Base-by-base conservation (phyloP, 192 early-diverging fungal genomes). In the Podila epicladia region DNA sequence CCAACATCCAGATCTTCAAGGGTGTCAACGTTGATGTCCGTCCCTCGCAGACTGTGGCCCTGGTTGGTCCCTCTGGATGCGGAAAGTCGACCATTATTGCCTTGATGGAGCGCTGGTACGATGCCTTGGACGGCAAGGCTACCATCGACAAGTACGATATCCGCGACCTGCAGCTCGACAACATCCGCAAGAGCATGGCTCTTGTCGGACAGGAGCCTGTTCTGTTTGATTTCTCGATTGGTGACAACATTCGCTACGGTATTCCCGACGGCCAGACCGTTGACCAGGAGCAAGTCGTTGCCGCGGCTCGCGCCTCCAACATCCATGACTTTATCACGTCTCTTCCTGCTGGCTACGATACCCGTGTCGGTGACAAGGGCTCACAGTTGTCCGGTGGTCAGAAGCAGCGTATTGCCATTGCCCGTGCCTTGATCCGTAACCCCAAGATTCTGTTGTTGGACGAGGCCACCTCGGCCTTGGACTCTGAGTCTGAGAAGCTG, bases 391-490 rank as follows among this genome's bases (percentile, higher is more conserved):
- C 88, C 12, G 92, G 91, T 41, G 91, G 92, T 29, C 92, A 93
- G 69, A 89, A 88, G 72, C 91, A 92, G 75, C 86, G 92, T 49
- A 89, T 93, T 69, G 91, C 91, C 3, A 93, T 93, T 78, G 92
- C 92, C 9, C 89, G 92, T 69, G 92, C 92, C 2, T 72, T 93
- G 60, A 76, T 93, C 24, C 85, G 89, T 38, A 82, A 91, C 75
- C 92, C 92, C 33, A 79, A 85, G 72, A 87, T 96, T 63, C 75
- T 96, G 75, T 71, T 96, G 58, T 74, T 97, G 17, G 95, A 97
- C 69, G 95, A 97, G 83, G 95, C 95, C 0, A 95, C 95, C 0
- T 90, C 89, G 9, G 94, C 95, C 0, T 75, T 97, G 37, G 95
- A 97, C 71, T 93, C 93, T 22, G 89, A 92, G 72, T 91, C 90